A percentile compares a stretch with the other conserved stretches of the same genome.
Conservation (phyloP, 2,329 filamentous ascomycete genomes). For the Talaromyces sp. region DNA sequence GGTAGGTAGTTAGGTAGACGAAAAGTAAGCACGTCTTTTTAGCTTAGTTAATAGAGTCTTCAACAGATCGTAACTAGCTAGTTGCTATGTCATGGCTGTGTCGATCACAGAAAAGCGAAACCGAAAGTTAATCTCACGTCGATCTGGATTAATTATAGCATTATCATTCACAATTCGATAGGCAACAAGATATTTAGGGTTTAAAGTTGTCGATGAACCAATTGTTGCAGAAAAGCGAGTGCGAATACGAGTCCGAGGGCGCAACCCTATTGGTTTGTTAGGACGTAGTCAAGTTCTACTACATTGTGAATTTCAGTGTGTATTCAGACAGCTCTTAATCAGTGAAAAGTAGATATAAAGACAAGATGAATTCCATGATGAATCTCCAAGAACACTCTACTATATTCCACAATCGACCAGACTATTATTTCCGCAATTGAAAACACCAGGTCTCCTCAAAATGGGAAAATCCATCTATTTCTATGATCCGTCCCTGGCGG, state of each 20-base stretch:
- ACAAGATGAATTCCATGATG: not conserved
- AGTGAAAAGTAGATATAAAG: not conserved
- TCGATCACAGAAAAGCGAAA: too few species aligned
- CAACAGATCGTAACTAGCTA: too few species aligned
- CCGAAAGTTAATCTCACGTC: too few species aligned
- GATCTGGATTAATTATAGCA: too few species aligned
- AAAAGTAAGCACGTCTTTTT: too few species aligned
- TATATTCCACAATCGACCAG: not conserved
- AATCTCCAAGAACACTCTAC: not conserved
- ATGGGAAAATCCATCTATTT: constrained; percentile 33
- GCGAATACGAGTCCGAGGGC: not conserved
- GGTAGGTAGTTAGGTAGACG: too few species aligned
- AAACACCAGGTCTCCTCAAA: not conserved
- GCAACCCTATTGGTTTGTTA: not conserved
- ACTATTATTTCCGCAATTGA: not conserved
- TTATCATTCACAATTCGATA: not conserved
- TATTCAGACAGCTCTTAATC: not conserved
- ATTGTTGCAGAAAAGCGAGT: not conserved
- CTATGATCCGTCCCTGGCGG: constrained; percentile 42
- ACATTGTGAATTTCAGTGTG: not conserved
- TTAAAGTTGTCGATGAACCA: not conserved
- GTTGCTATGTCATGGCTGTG: too few species aligned
- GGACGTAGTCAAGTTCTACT: not conserved
- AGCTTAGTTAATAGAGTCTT: too few species aligned
- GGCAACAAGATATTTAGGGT: not conserved